These are phyloP conservation scores for Pochonia chlamydosporia DNA, from an alignment of 2,329 filamentous ascomycete species.

Conservation along the genomic window DNA sequence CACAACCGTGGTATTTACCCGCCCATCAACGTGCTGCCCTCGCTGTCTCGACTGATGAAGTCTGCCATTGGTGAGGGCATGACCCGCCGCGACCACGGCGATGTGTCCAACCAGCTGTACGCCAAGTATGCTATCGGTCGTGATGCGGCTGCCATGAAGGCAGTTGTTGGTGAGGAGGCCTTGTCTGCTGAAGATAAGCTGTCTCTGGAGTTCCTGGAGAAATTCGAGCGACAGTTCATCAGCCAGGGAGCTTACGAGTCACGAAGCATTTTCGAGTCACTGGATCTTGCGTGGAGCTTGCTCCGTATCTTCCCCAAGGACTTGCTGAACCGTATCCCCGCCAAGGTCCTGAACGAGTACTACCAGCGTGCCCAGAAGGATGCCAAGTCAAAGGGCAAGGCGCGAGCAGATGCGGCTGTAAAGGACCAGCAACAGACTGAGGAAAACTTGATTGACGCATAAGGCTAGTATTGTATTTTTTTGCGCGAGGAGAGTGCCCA, in stretches of 20 bases:
- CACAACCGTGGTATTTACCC: constrained; percentile 98
- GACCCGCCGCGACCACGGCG: constrained; percentile 93
- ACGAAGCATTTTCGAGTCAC: constrained; percentile 83
- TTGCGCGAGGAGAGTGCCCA: not conserved
- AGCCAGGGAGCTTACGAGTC: constrained; percentile 88
- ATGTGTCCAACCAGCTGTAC: constrained; percentile 99
- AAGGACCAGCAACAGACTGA: constrained; percentile 39
- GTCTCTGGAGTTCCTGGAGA: constrained; percentile 95
- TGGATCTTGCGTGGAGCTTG: constrained; percentile 94
- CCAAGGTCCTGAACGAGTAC: constrained; percentile 77
- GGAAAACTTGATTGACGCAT: constrained; percentile 58
- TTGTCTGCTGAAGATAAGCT: constrained; percentile 95
- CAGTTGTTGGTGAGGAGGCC: constrained; percentile 96
- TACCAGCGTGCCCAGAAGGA: constrained; percentile 64
- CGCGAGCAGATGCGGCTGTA: constrained; percentile 35
- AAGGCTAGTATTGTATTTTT: constrained; percentile 10
- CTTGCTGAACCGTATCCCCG: constrained; percentile 87
- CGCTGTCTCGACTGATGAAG: constrained; percentile 98
- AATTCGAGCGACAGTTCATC: constrained; percentile 96
- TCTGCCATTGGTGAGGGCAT: constrained; percentile 97
- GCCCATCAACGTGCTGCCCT: constrained; percentile 96
- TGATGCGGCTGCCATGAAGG: constrained; percentile 98
- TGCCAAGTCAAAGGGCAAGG: constrained; percentile 57
- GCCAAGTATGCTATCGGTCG: constrained; percentile 99
- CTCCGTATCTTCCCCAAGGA: constrained; percentile 98